Base-by-base conservation (phyloP, 192 early-diverging fungal species). In the Coemansia sp. region DNA sequence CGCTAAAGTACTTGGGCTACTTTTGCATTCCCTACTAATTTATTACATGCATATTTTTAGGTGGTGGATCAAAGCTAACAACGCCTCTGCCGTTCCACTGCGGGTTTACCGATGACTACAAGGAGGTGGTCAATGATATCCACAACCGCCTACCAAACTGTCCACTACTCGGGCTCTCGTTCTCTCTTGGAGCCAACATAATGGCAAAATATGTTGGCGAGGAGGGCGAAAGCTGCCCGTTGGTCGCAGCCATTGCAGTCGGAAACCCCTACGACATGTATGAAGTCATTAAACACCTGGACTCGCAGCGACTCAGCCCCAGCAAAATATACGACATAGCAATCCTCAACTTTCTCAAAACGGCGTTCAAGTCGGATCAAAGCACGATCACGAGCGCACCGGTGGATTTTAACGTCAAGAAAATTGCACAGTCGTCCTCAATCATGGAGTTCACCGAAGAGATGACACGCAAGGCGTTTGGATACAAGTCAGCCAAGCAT, bases 121-220 rank as follows among this genome's bases (percentile, higher is more conserved):
- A 73, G 54, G 72, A 81, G 32, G 65, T 81, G 8, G 31, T 81
- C 6, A 29, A 45, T 11, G 35, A 47, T 30, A 42, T 81, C 27
- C 58, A 47, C 25, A 54, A 89, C 3, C 80, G 88, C 22, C 56
- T 82, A 21, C 87, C 92, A 2, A 59, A 74, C 16, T 83, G 88
- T 29, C 84, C 89, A 4, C 54, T 95, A 31, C 67, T 94, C 45
- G 93, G 86, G 19, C 81, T 93, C 51, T 94, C 94, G 3, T 98
- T 94, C 63, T 92, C 90, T 35, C 81, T 98, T 27, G 96, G 96
- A 3, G 85, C 94, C 21, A 98, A 98, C 65, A 90, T 98, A 32
- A 69, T 98, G 61, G 84, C 89, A 51, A 98, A 96, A 81, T 92
- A 88, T 56, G 84, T 94, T 42, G 93, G 92, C 27, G 90, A 95